phyloP scores from a whole-genome alignment of 208 protist genomes.

The Trypanosoma cruzi region DNA sequence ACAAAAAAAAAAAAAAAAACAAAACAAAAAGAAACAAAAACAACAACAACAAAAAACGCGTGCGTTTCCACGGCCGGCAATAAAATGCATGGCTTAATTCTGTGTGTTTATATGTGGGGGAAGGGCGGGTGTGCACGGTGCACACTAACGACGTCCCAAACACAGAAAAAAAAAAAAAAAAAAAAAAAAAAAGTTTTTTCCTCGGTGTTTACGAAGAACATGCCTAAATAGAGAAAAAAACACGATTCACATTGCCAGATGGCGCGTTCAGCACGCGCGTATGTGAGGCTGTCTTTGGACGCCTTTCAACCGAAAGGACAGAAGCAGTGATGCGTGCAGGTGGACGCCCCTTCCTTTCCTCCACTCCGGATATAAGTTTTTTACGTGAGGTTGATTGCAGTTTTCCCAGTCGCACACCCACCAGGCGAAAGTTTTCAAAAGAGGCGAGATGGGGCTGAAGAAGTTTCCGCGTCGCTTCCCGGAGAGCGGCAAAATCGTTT shows the following conservation, averaged over 20 bases:
- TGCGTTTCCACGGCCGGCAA: too few species aligned
- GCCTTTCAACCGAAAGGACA: not conserved
- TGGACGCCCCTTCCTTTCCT: not conserved
- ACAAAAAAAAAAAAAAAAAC: too few species aligned
- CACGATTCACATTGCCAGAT: too few species aligned
- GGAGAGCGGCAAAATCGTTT: slow-evolving; percentile 71
- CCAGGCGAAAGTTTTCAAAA: slow-evolving; percentile 70
- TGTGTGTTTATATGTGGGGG: too few species aligned
- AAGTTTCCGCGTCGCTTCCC: slow-evolving; percentile 57
- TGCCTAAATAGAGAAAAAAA: too few species aligned
- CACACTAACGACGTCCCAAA: not conserved
- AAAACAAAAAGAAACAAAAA: too few species aligned
- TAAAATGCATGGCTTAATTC: too few species aligned
- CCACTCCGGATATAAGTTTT: not conserved
- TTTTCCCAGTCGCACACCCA: slow-evolving; percentile 75
- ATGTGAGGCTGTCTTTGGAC: not conserved
- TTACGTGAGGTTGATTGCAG: slow-evolving; percentile 24
- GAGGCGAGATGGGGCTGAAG: slow-evolving; percentile 62
- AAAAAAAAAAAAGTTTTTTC: too few species aligned
- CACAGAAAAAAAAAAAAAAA: slow-evolving; percentile 9
- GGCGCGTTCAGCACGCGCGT: not conserved
- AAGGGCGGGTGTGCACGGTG: too few species aligned
- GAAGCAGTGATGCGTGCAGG: not conserved
- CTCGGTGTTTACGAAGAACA: too few species aligned
- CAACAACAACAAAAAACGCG: too few species aligned